Evolutionary conservation across 495 filamentous ascomycete genomes (phyloP).

Genomic region (Lophiotrema nucula): DNA sequence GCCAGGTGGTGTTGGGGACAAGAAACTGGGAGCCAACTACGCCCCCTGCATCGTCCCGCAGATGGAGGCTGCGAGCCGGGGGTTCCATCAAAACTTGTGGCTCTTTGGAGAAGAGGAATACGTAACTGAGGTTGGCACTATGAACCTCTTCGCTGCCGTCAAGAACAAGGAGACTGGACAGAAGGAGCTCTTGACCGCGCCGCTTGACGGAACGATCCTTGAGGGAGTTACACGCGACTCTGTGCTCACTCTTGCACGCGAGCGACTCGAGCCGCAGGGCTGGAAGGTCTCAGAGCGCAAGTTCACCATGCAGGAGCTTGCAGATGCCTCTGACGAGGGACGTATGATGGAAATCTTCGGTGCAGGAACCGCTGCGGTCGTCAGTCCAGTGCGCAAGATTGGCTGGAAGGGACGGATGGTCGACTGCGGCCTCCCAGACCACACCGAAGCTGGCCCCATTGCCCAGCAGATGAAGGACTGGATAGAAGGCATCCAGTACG

Average conservation of each 20-base stretch:
- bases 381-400: conserved; percentile 80
- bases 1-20: conserved; percentile 95
- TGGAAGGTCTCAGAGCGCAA: conserved; percentile 87
- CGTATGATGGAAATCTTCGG: conserved; percentile 90
- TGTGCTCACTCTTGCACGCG: conserved; percentile 76
- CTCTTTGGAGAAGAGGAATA: conserved; percentile 91
- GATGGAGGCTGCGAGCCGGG: conserved; percentile 79
- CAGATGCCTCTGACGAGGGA: conserved; percentile 77
- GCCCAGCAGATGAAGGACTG: conserved; percentile 85
- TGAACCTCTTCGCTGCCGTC: conserved; percentile 91
- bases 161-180: conserved; percentile 77
- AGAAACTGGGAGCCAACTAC: conserved; percentile 98
- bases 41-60: conserved; percentile 94
- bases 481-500: conserved; percentile 94
- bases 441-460: conserved; percentile 83
- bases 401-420: conserved; percentile 77
- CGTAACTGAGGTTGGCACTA: conserved; percentile 94
- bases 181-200: conserved; percentile 87
- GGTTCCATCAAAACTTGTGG: conserved; percentile 98
- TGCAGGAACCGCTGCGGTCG: conserved; percentile 82
- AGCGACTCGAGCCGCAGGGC: conserved; percentile 77
- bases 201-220: conserved; percentile 94
- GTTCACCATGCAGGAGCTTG: conserved; percentile 80
- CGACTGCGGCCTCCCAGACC: conserved; percentile 69
- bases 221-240: conserved; percentile 92